Conservation (phyloP, 2,329 filamentous ascomycete genomes). For the Xenoacremonium recifei region DNA sequence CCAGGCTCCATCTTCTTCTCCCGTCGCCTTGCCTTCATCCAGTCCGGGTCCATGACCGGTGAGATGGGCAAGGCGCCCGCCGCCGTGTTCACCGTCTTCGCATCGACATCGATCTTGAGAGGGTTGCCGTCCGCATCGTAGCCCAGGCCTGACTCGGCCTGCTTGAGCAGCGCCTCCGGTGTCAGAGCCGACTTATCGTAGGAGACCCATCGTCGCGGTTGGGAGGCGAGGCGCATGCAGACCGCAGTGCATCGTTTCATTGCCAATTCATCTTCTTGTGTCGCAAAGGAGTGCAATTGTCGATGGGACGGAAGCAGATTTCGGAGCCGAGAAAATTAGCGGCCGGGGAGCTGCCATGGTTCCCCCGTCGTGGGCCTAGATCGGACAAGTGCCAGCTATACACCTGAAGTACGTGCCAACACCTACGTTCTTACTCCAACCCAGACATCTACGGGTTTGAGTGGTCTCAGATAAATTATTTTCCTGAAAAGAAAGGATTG, state of each 20-base stretch:
- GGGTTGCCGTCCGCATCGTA: conserved; percentile 26
- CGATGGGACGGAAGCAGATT: conserved; percentile 1
- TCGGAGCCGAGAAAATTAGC: neutral
- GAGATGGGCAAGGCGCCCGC: conserved; percentile 51
- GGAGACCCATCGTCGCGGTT: conserved; percentile 30
- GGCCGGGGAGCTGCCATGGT: conserved; percentile 17
- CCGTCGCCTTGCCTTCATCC: conserved; percentile 43
- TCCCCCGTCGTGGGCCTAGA: conserved; percentile 14
- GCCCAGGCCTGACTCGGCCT: conserved; percentile 32
- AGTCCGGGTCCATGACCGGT: conserved; percentile 52
- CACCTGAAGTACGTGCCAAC: too few species aligned
- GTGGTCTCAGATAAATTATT: too few species aligned
- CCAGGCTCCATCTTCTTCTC: conserved; percentile 38
- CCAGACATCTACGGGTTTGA: too few species aligned
- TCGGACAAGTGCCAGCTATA: too few species aligned
- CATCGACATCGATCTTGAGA: conserved; percentile 35
- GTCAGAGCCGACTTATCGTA: conserved; percentile 30
- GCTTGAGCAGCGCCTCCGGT: conserved; percentile 27
- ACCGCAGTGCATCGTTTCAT: conserved; percentile 26
- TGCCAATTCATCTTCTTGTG: conserved; percentile 15
- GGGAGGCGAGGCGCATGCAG: conserved; percentile 8
- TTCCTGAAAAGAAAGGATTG: too few species aligned
- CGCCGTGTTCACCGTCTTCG: conserved; percentile 45
- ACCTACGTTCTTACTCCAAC: too few species aligned
- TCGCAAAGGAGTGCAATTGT: conserved; percentile 8